Evolutionary conservation across 768 basidiomycete species (phyloP), one percentile per base, ranked within the genome.

Genomic region (Naganishia antarctica): DNA sequence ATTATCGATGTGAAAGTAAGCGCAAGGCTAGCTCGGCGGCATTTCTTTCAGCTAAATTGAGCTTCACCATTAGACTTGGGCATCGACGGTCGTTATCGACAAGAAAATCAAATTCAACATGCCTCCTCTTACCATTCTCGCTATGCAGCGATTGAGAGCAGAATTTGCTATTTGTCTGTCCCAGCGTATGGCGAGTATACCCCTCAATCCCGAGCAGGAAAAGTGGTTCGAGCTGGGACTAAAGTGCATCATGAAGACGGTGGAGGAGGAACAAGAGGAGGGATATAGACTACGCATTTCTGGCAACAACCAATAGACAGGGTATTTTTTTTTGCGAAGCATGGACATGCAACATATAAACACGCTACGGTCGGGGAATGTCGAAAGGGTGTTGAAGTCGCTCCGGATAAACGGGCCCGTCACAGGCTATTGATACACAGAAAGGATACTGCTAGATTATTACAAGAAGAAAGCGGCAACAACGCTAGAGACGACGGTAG

Each of bases 101-200:
- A 86, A 90, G 61, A 96, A 91, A 79, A 82, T 92, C 78, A 85
- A 82, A 69, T 89, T 87, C 75, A 83, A 81, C 40, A 74, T 89
- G 15, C 69, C 84, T 0, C 84, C 90, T 0, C 91, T 87, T 78
- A 79, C 86, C 0, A 85, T 84, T 63, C 73, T 91, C 48, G 91
- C 91, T 4, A 81, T 97, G 70, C 92, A 93, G 75, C 75, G 83
- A 62, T 81, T 98, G 34, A 86, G 92, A 25, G 80, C 79, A 23
- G 85, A 87, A 58, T 77, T 94, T 49, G 78, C 76, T 18, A 74
- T 73, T 3, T 80, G 87, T 31, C 79, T 93, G 68, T 64, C 69
- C 0, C 81, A 82, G 21, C 85, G 86, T 67, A 85, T 89, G 73
- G 83, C 85, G 47, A 83, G 83, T 6, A 85, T 84, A 69, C 73